Percentiles rank a stretch among this genome's conserved stretches.
These are phyloP conservation scores for Boletus rubroflammeus DNA, from an alignment of 768 basidiomycete genomes.

Conservation along the genomic window DNA sequence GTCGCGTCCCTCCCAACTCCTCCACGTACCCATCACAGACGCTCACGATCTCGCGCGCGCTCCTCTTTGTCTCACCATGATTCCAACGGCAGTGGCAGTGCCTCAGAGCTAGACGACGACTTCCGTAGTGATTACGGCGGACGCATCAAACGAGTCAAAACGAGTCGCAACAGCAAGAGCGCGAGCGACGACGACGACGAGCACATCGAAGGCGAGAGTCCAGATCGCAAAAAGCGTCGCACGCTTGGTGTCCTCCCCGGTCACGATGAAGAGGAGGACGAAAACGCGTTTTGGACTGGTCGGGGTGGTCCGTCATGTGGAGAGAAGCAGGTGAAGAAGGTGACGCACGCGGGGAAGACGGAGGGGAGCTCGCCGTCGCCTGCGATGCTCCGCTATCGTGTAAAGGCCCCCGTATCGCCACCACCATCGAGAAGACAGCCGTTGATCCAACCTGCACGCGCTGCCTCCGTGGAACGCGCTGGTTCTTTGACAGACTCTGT, in stretches of 20 bases:
- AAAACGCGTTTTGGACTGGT: constrained; percentile 33
- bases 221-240: constrained; percentile 39
- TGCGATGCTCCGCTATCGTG: constrained; percentile 32
- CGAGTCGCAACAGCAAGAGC: constrained; percentile 11
- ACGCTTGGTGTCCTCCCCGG: constrained; percentile 32
- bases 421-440: constrained; percentile 59
- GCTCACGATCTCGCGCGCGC: constrained; percentile 39
- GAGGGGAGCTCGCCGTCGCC: constrained; percentile 33
- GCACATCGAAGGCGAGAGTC: constrained; percentile 14
- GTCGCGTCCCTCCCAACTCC: constrained; percentile 64
- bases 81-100: constrained; percentile 34
- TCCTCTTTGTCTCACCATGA: constrained; percentile 48
- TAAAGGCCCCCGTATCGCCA: constrained; percentile 54
- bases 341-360: constrained; percentile 6
- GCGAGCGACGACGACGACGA: constrained; percentile 19
- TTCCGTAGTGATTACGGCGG: constrained; percentile 8
- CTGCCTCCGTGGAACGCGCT: constrained; percentile 23
- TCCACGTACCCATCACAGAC: constrained; percentile 54
- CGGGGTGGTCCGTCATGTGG: constrained; percentile 14
- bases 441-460: constrained; percentile 25
- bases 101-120: constrained; percentile 32
- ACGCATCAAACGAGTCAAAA: constrained; percentile 16
- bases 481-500: constrained; percentile 7
- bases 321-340: constrained; percentile 5
- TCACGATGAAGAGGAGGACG: constrained; percentile 51